Evolutionary conservation across 148 eudicot genomes (phyloP), one percentile per base, ranked within the genome.

Genomic region (Simmondsia chinensis): DNA sequence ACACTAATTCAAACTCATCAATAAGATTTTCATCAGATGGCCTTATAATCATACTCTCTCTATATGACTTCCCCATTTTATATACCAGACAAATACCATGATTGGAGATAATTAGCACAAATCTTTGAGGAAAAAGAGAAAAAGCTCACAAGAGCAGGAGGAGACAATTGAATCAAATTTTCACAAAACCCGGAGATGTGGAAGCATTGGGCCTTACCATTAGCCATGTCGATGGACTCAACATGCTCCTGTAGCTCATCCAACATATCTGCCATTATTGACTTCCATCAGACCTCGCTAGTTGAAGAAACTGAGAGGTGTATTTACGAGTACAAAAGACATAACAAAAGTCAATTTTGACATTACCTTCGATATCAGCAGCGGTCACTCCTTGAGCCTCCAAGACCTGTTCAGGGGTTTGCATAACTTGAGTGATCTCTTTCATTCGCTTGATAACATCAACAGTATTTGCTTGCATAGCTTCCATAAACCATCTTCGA

Each of bases 191-290:
- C n/a, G n/a, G n/a, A n/a, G n/a, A n/a, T n/a, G n/a, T n/a, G n/a
- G n/a, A n/a, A n/a, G n/a, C n/a, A n/a, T n/a, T n/a, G n/a, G 13
- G 41, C 32, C 72, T 76, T 59, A 91, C 97, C 97, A 55, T 91
- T 91, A 21, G 97, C 97, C 80, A 71, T 85, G 63, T 91, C 97
- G 53, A 91, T 91, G 10, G 95, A 74, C 59, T 91, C 97, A 5
- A 91, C 97, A 64, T 91, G 97, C 74, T 91, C 97, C 49, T 91
- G 95, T 20, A 91, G 74, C 75, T 91, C 97, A 50, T 85, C 94
- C 61, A 91, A 50, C 86, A 91, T 67, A 60, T 66, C 97, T 91
- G 66, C 47, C 48, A 71, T 41, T 25, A 3, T 7, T 17, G 12
- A 50, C 2, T 13, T 48, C 2, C 34, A 40, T 40, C 7, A 9